A percentile compares a stretch with the other conserved stretches of the same genome.
Evolutionary conservation across 23 red algal genomes (phyloP).

Genomic region (Gracilaria domingensis): DNA sequence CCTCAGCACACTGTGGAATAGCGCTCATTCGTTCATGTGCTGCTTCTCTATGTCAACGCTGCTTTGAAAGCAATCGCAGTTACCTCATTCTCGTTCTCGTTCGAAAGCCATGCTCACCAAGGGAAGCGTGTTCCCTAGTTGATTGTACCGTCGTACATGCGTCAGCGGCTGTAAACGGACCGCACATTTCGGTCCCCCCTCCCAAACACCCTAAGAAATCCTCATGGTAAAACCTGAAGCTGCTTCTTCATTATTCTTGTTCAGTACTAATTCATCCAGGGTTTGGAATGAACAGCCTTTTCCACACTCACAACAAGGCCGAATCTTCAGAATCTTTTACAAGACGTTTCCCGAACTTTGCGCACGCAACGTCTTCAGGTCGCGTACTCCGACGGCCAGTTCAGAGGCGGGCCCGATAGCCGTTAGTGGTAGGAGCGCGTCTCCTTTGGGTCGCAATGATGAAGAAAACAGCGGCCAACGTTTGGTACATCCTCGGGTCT

Average conservation of each 20-base stretch:
- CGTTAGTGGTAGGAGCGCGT: not conserved
- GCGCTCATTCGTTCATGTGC: too few relatives aligned
- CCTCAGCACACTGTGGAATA: too few relatives aligned
- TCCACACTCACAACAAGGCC: not conserved
- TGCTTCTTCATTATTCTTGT: not conserved
- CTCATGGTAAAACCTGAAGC: not conserved
- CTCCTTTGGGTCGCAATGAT: not conserved
- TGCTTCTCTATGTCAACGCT: too few relatives aligned
- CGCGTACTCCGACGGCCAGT: too few relatives aligned
- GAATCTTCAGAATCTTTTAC: slow-evolving; percentile 7
- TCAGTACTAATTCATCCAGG: not conserved
- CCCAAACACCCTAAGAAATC: not conserved
- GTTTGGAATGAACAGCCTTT: not conserved
- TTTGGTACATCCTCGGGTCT: not conserved
- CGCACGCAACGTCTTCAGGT: not conserved
- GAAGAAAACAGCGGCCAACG: not conserved
- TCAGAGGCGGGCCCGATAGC: too few relatives aligned
- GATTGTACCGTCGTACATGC: too few relatives aligned
- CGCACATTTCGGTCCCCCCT: too few relatives aligned
- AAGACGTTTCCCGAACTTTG: not conserved
- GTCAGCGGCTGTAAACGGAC: too few relatives aligned
- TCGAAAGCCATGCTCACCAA: too few relatives aligned
- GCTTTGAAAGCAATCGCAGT: too few relatives aligned
- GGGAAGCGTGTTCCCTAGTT: too few relatives aligned
- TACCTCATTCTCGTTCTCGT: too few relatives aligned